These are phyloP conservation scores for Coniella vitis DNA, from an alignment of 2,329 filamentous ascomycete species.

Conservation along the genomic window DNA sequence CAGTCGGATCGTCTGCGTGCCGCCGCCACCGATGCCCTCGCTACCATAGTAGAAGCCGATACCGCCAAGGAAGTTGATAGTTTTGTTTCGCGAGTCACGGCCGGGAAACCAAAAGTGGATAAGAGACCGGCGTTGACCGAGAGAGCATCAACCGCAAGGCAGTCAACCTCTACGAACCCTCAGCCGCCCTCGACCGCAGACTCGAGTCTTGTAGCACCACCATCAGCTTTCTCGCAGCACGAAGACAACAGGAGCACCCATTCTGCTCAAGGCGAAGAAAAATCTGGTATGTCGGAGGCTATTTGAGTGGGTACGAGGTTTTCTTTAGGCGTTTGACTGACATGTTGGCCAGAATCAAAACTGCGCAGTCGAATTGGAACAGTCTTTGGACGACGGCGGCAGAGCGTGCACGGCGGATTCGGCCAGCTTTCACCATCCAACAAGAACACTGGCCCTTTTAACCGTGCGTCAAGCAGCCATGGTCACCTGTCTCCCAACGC, in stretches of 20 bases:
- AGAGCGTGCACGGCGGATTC: slow-evolving; percentile 60
- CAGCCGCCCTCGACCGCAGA: slow-evolving; percentile 13
- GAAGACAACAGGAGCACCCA: slow-evolving; percentile 41
- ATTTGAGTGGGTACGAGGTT: not conserved
- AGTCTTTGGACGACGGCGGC: slow-evolving; percentile 58
- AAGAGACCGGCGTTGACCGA: slow-evolving; percentile 30
- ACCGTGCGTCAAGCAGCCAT: slow-evolving; percentile 59
- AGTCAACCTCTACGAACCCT: slow-evolving; percentile 32
- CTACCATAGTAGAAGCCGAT: slow-evolving; percentile 76
- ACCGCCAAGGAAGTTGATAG: slow-evolving; percentile 80
- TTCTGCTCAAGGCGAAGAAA: slow-evolving; percentile 34
- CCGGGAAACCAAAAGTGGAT: slow-evolving; percentile 38
- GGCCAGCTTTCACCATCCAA: slow-evolving; percentile 51
- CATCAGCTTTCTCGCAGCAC: slow-evolving; percentile 19
- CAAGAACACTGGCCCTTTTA: slow-evolving; percentile 49
- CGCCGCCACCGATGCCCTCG: slow-evolving; percentile 72
- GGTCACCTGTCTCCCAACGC: slow-evolving; percentile 51
- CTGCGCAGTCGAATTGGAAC: slow-evolving; percentile 60
- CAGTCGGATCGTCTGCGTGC: slow-evolving; percentile 69
- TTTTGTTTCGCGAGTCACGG: slow-evolving; percentile 45
- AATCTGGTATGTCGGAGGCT: slow-evolving; percentile 22
- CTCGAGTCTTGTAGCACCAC: slow-evolving; percentile 10
- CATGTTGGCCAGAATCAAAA: slow-evolving; percentile 41
- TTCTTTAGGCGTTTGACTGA: slow-evolving; percentile 19
- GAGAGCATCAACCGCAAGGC: slow-evolving; percentile 24